Base-by-base conservation (phyloP, 306 rosid species). In the Citrullus mucosospermus region DNA sequence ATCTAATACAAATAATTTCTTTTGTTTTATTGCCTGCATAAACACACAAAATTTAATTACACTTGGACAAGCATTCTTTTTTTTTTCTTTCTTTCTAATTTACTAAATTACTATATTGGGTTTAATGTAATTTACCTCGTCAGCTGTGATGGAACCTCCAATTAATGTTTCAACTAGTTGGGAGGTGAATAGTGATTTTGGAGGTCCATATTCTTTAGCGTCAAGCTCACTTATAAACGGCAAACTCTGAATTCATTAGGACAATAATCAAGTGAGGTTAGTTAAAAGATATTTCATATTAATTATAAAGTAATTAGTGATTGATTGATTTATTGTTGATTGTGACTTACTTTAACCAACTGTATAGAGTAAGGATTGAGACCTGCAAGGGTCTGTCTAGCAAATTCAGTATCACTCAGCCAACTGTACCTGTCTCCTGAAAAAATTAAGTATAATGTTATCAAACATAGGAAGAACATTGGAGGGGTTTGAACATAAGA, bases 381-480 rank as follows among this genome's bases (percentile, higher is more conserved):
- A 51, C 55, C 55, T 4, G 55, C 55, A 0, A 51, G 55, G 13
- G 96, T 93, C 53, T 93, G 94, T 86, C 97, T 88, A 4, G 65
- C 87, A 83, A 93, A 93, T 83, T 91, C 94, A 50, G 83, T 91
- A 67, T 93, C 94, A 83, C 90, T 89, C 66, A 91, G 82, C 98
- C 98, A 93, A 65, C 88, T 88, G 87, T 89, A 91, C 75, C 87
- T 89, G 84, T 93, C 96, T 85, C 77, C 97, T 92, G 81, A 53
- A 15, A 48, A 48, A 39, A 39, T 43, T 13, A 32, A 32, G 3
- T 2, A 32, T 2, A 32, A 32, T 32, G 36, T 32, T 2, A 32
- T 32, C 36, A 32, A 32, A 32, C 54, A 13, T 12, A 12, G 12
- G 12, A 8, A 50, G 54, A 50, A 13, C 2, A 10, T 32, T 32